These are phyloP conservation scores for Senna siamea DNA, from an alignment of 306 rosid genomes.

Conservation along the genomic window DNA sequence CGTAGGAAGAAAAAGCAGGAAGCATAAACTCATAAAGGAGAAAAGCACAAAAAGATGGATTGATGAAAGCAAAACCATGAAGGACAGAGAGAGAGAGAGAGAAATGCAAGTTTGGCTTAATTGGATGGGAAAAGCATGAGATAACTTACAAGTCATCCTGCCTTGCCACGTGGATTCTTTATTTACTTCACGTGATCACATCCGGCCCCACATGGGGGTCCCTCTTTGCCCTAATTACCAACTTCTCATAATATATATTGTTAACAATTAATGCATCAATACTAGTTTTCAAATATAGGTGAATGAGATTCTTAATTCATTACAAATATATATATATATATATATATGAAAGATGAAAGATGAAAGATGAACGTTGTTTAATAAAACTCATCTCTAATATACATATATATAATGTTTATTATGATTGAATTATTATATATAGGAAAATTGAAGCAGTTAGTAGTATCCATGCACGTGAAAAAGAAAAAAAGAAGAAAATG, in stretches of 20 bases:
- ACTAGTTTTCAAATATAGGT: no score
- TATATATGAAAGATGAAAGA: no score
- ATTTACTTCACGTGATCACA: slow-evolving; percentile 65
- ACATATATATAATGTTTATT: no score
- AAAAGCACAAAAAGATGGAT: slow-evolving; percentile 79
- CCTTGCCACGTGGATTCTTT: slow-evolving; percentile 59
- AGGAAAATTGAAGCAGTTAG: no score
- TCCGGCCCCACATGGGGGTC: slow-evolving; percentile 73
- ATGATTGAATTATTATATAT: no score
- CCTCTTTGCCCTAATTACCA: not conserved
- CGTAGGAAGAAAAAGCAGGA: not conserved
- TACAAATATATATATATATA: no score
- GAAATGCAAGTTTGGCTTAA: not conserved
- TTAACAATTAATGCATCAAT: no score
- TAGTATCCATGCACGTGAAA: not conserved
- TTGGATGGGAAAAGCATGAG: slow-evolving; percentile 46
- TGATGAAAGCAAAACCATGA: slow-evolving; percentile 59
- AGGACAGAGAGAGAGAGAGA: slow-evolving; percentile 7
- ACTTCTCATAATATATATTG: no score
- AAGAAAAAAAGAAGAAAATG: not conserved
- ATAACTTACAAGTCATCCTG: slow-evolving; percentile 56
- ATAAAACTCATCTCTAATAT: no score
- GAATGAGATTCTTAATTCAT: no score
- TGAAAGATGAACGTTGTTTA: no score
- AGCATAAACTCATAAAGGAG: slow-evolving; percentile 57